A percentile compares a stretch with the other conserved stretches of the same genome.
phyloP scores from a whole-genome alignment of 805 yeast species.

The Yarrowia phangngaensis region DNA sequence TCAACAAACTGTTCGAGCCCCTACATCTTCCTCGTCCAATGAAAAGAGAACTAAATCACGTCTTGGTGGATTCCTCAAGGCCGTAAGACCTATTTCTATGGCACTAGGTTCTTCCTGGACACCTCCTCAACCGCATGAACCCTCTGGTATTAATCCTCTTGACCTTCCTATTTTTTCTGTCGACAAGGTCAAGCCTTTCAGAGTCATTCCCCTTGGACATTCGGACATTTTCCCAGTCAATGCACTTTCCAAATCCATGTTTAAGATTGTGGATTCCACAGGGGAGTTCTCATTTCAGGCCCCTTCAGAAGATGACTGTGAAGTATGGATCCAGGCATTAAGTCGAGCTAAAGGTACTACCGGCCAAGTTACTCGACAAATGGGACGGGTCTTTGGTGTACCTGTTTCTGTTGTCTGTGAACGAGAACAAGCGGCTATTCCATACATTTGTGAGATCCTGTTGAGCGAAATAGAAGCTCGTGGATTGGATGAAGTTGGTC shows the following conservation, averaged over 20 bases:
- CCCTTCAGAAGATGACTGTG: constrained; percentile 54
- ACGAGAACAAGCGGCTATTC: constrained; percentile 61
- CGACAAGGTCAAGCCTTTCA: constrained; percentile 22
- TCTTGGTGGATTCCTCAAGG: constrained; percentile 41
- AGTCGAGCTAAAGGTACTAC: constrained; percentile 33
- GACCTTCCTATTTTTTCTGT: constrained; percentile 14
- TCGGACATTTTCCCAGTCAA: constrained; percentile 24
- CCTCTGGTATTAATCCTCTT: constrained; percentile 9
- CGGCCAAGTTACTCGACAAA: constrained; percentile 29
- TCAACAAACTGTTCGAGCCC: constrained; percentile 19
- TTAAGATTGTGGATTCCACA: constrained; percentile 45
- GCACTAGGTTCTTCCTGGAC: constrained; percentile 33
- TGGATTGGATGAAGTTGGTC: constrained; percentile 86
- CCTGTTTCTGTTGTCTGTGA: constrained; percentile 74
- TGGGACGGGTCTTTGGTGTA: constrained; percentile 72
- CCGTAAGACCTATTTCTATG: constrained; percentile 44
- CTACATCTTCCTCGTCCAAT: constrained; percentile 11
- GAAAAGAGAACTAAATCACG: constrained; percentile 35
- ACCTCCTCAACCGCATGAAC: constrained; percentile 15
- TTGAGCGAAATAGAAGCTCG: constrained; percentile 76
- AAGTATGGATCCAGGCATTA: constrained; percentile 61
- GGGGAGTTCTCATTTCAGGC: constrained; percentile 69
- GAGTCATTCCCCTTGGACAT: constrained; percentile 12
- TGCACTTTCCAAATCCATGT: constrained; percentile 33
- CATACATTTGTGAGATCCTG: constrained; percentile 61